Base-by-base conservation (phyloP, 2,329 filamentous ascomycete species). In the Boeremia lycopersici region DNA sequence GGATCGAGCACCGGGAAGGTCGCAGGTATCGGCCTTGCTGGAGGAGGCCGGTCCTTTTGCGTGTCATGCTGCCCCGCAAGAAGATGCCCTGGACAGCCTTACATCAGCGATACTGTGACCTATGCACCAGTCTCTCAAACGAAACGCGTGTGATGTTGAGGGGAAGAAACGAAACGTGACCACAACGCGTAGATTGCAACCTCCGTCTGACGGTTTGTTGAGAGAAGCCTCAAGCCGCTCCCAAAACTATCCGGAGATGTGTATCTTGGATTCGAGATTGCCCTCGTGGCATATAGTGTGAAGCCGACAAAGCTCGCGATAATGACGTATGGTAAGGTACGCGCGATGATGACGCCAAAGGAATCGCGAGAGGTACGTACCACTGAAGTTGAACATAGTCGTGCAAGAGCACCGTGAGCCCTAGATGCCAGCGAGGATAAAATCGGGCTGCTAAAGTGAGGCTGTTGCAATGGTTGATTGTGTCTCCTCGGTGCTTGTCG, bases 1-100 rank as follows among this genome's bases (percentile, higher is more conserved):
- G 78, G 76, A 26, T 69, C 62, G 57, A 81, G 78, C 48, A 67
- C 65, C 29, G 83, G 83, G 61, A 85, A 84, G 48, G 81, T 81
- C 41, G 84, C 74, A 17, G 78, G 77, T 25, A 78, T 81, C 30
- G 82, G 78, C 53, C 69, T 70, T 30, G 79, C 68, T 40, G 83
- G 83, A 34, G 82, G 80, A 38, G 71, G 64, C 56, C 82, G 78
- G 50, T 74, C 71, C 59, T 74, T 71, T 53, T 72, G 59, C 39
- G 65, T 64, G 49, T 76, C 74, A 67, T 76, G 72, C 61, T 74
- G 71, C 33, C 73, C 73, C 34, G 73, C 73, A 54, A 76, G 68
- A 47, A 76, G 67, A 51, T 68, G 63, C 54, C 68, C 74, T 76
- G 53, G 43, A 59, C 33, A 53, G 57, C 44, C 54, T 48, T 62